Evolutionary conservation across 148 eudicot species (phyloP).

Genomic region (Silene uniflora): DNA sequence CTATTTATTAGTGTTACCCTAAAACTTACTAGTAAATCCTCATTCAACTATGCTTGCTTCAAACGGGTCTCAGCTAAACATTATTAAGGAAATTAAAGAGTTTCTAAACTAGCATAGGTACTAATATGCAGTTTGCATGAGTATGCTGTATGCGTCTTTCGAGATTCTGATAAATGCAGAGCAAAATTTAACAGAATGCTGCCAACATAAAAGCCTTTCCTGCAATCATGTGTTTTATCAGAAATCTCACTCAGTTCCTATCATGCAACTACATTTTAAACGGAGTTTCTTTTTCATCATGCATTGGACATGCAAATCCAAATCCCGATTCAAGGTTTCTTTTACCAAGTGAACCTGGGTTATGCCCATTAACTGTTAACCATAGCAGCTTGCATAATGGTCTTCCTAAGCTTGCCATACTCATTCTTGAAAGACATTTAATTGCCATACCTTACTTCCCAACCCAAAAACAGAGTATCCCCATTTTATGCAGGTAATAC

Average conservation of each 20-base stretch:
- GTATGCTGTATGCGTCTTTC: neutral
- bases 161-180: neutral
- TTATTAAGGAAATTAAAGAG: neutral
- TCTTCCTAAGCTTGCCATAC: too few relatives aligned
- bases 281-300: neutral
- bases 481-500: neutral
- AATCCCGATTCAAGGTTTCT: neutral
- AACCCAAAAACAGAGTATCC: neutral
- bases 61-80: neutral
- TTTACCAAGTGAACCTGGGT: neutral
- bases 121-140: neutral
- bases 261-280: neutral
- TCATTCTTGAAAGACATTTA: neutral
- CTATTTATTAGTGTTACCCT: neutral
- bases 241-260: neutral
- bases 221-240: neutral
- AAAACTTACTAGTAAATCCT: neutral
- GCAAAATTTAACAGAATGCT: neutral
- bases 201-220: neutral
- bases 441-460: conserved; percentile 5
- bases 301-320: neutral
- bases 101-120: neutral
- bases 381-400: neutral
- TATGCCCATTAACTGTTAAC: neutral
- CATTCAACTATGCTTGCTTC: neutral